These are phyloP conservation scores for Hemileia vastatrix DNA, from an alignment of 1,284 basidiomycete genomes.

Conservation along the genomic window DNA sequence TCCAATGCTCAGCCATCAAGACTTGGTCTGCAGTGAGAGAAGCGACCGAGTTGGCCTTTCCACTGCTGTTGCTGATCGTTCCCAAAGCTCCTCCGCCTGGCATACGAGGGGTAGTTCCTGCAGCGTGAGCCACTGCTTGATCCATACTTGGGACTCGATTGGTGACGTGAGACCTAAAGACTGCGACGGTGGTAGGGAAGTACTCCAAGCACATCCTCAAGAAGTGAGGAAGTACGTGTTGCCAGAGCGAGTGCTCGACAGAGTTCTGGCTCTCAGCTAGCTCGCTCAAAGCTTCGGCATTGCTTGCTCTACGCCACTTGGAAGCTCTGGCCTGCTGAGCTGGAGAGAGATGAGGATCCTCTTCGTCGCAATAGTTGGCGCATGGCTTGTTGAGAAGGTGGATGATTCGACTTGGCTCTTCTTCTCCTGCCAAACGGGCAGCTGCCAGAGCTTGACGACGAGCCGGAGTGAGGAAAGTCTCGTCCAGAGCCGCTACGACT, in stretches of 20 bases:
- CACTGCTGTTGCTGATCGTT: conserved; percentile 33
- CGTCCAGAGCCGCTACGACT: conserved; percentile 39
- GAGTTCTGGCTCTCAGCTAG: conserved; percentile 47
- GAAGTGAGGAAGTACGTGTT: conserved; percentile 45
- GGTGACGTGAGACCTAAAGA: conserved; percentile 45
- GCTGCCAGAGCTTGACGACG: conserved; percentile 33
- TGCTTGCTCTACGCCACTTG: conserved; percentile 24
- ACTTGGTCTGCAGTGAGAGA: conserved; percentile 52
- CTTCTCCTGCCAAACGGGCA: no score
- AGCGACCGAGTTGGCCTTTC: conserved; percentile 24
- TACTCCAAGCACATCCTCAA: conserved; percentile 42
- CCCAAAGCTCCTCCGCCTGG: conserved; percentile 5
- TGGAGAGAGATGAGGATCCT: conserved; percentile 29
- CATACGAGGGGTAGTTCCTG: conserved; percentile 33
- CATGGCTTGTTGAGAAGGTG: conserved; percentile 35
- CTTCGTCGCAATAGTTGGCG: conserved; percentile 28
- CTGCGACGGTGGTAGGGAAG: conserved; percentile 43
- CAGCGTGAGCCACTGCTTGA: conserved; percentile 44
- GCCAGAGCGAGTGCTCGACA: conserved; percentile 47
- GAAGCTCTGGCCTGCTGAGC: conserved; percentile 25
- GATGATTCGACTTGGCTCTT: conserved; percentile 35
- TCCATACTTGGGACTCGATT: conserved; percentile 46
- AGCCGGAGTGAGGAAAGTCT: conserved; percentile 28
- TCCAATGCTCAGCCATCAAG: conserved; percentile 70
- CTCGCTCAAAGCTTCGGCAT: conserved; percentile 28